These are phyloP conservation scores for Podospora pseudocomata DNA, from an alignment of 495 filamentous ascomycete species.

Conservation along the genomic window DNA sequence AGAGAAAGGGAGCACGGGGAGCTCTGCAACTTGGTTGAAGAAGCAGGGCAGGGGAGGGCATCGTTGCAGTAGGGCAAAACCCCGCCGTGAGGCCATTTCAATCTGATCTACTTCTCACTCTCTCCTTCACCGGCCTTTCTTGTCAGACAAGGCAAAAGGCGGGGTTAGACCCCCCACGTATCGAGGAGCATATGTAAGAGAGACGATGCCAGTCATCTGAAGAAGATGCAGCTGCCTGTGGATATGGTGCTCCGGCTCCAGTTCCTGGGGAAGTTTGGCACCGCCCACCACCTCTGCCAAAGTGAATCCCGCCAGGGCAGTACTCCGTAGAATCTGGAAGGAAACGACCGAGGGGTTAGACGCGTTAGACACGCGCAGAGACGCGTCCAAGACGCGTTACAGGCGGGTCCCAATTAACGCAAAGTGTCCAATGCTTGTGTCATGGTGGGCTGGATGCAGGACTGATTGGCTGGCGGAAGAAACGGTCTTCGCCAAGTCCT, in stretches of 20 bases:
- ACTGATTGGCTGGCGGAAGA: neutral
- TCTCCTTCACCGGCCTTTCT: neutral
- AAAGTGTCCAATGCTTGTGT: neutral
- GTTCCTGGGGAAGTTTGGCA: too few species aligned
- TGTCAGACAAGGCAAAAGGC: neutral
- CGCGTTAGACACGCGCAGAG: neutral
- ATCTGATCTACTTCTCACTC: neutral
- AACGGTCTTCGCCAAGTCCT: slow-evolving; percentile 1
- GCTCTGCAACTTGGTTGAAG: neutral
- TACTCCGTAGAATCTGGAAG: neutral
- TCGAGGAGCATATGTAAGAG: neutral
- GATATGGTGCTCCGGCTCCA: neutral
- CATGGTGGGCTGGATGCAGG: neutral
- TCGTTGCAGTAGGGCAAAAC: neutral
- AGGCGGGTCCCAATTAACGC: neutral
- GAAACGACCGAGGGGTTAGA: neutral
- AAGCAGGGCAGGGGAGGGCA: neutral
- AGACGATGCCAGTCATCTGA: neutral
- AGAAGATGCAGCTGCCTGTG: neutral
- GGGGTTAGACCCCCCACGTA: neutral
- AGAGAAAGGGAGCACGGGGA: neutral
- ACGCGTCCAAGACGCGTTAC: neutral
- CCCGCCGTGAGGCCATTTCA: neutral
- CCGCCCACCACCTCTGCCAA: too few species aligned
- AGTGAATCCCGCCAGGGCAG: too few species aligned